Evolutionary conservation across 139 green algal genomes (phyloP), one percentile per base, ranked within the genome.

Genomic region (Coelastrella sp.): DNA sequence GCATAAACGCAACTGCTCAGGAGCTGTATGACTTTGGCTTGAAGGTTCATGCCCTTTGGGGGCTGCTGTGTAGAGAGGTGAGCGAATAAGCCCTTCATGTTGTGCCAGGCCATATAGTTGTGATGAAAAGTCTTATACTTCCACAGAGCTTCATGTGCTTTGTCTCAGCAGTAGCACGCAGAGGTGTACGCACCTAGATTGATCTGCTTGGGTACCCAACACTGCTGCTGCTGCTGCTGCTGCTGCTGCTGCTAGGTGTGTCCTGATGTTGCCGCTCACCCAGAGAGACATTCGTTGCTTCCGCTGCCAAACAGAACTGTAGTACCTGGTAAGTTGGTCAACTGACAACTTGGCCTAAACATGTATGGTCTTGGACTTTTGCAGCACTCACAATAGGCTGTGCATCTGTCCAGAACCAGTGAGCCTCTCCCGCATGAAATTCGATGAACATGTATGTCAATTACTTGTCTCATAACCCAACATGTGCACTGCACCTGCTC

Each of bases 301-400:
- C 85, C 90, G 6, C 89, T 98, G 79, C 96, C 95, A 0, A 50
- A 94, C 43, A 85, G 88, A 4, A 92, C 95, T 9, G 81, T 98
- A 13, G 85, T 99, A 0, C 93, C 96, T 0, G 97, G 75, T 83
- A 27, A 37, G 75, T 45, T 45, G 30, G 27, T 30, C 19, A 8
- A 4, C 23, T 41, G 27, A 41, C n/a, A 43, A 40, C 9, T 45
- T 38, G 64, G n/a, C n/a, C n/a, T n/a, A n/a, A n/a, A n/a, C n/a
- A n/a, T n/a, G n/a, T n/a, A n/a, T n/a, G n/a, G 34, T 25, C 25
- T 41, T 21, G 23, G 64, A 43, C 27, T 45, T 73, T 30, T n/a
- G 23, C 7, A 5, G 64, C n/a, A n/a, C 27, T 45, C n/a, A 7
- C 64, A 73, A 7, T 45, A 30, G 23, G 7, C 25, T 73, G 25